Evolutionary conservation across 306 rosid species (phyloP).

Genomic region (Quercus parvula): DNA sequence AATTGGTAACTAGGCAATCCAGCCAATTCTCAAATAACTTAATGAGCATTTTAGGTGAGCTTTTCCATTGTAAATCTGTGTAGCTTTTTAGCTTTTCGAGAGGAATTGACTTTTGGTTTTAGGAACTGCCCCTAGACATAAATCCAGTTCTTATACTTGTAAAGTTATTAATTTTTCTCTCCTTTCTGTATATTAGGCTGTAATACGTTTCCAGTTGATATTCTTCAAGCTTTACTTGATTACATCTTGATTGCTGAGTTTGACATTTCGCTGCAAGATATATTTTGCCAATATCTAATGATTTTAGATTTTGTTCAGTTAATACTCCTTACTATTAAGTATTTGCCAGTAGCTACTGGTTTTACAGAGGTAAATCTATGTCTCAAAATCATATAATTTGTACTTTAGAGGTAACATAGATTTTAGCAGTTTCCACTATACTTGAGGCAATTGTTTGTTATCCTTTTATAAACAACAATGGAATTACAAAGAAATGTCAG

Average conservation of each 20-base stretch:
- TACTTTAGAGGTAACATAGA: background rate
- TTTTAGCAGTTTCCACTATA: background rate
- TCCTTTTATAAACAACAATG: too few species aligned
- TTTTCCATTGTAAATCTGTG: too few species aligned
- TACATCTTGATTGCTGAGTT: background rate
- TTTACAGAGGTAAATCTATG: background rate
- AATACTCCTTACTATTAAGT: background rate
- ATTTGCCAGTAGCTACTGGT: background rate
- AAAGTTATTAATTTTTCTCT: background rate
- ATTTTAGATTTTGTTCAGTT: background rate
- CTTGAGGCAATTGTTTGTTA: too few species aligned
- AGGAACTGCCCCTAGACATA: too few species aligned
- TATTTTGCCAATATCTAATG: background rate
- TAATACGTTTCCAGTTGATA: background rate
- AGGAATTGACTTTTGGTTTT: too few species aligned
- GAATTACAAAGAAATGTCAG: too few species aligned
- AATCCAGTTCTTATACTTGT: background rate
- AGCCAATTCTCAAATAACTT: too few species aligned
- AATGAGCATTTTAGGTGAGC: too few species aligned
- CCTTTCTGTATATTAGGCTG: too few species aligned
- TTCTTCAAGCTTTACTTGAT: background rate
- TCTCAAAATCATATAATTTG: background rate
- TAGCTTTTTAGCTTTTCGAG: too few species aligned
- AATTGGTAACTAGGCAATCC: too few species aligned
- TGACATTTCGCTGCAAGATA: background rate